These are phyloP conservation scores for Thermothelomyces thermophilus DNA, from an alignment of 2,329 filamentous ascomycete genomes.

Conservation along the genomic window DNA sequence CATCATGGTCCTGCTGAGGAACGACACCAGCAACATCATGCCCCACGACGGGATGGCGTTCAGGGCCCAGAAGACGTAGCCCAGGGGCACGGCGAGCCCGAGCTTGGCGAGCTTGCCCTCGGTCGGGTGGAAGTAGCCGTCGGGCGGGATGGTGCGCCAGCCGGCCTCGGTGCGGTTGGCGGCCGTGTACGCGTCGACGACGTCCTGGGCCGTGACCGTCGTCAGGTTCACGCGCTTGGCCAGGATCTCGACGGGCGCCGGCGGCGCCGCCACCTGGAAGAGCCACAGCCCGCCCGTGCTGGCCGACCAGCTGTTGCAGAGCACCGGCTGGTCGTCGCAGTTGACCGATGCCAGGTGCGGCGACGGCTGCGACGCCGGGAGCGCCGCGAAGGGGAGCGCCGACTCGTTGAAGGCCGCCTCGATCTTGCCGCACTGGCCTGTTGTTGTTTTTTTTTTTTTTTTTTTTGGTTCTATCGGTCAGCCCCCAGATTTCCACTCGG, in stretches of 20 bases:
- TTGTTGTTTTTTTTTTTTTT: no score
- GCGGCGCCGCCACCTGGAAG: conserved; percentile 59
- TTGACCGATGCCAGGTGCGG: conserved; percentile 65
- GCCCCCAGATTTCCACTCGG: not conserved
- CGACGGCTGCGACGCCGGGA: conserved; percentile 40
- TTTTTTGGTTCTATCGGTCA: no score
- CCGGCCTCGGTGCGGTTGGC: conserved; percentile 42
- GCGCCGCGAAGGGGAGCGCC: conserved; percentile 54
- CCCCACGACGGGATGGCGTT: conserved; percentile 65
- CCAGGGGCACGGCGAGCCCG: conserved; percentile 56
- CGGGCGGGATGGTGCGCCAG: conserved; percentile 41
- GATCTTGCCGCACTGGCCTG: conserved; percentile 57
- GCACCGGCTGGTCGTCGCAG: conserved; percentile 66
- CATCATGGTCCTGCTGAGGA: conserved; percentile 70
- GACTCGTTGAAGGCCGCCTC: conserved; percentile 63
- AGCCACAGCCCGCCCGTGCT: conserved; percentile 60
- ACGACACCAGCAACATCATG: conserved; percentile 69
- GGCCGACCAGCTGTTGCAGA: conserved; percentile 69
- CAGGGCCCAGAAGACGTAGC: conserved; percentile 61
- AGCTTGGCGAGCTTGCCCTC: conserved; percentile 60
- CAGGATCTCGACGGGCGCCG: conserved; percentile 57
- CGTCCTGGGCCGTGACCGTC: conserved; percentile 56
- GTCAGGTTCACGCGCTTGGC: conserved; percentile 63
- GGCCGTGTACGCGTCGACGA: conserved; percentile 47
- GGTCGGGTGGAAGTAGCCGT: conserved; percentile 68